phyloP scores from a whole-genome alignment of 1,139 yeast species.

The Sugiyamaella neomexicana region DNA sequence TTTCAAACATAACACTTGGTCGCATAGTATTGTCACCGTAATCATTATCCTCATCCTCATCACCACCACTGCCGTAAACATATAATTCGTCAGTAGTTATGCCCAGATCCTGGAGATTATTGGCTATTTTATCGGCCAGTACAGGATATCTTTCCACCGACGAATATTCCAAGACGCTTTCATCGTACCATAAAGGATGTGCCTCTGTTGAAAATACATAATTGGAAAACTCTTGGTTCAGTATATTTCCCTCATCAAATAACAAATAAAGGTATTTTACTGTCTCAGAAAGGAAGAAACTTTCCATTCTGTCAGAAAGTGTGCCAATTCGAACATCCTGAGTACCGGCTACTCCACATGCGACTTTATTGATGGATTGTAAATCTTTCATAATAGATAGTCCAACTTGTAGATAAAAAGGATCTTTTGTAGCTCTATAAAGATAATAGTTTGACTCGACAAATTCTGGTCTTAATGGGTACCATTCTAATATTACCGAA shows the following conservation, averaged over 20 bases:
- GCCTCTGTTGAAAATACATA: constrained; percentile 90
- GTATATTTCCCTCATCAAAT: constrained; percentile 65
- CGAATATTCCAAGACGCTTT: constrained; percentile 32
- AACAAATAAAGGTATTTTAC: constrained; percentile 77
- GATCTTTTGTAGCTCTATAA: constrained; percentile 83
- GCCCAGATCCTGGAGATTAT: constrained; percentile 3
- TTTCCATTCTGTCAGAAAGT: constrained; percentile 81
- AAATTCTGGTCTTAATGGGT: constrained; percentile 88
- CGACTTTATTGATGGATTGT: constrained; percentile 51
- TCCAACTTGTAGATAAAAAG: constrained; percentile 77
- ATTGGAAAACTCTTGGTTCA: constrained; percentile 55
- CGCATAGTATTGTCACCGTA: constrained; percentile 2
- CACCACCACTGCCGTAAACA: background rate
- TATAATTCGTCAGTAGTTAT: constrained; percentile 8
- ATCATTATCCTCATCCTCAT: constrained; percentile 4
- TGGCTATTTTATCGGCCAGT: constrained; percentile 19
- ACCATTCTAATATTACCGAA: constrained; percentile 67
- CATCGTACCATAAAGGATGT: constrained; percentile 76
- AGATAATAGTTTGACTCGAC: constrained; percentile 84
- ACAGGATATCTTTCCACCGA: constrained; percentile 24
- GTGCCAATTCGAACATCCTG: constrained; percentile 66
- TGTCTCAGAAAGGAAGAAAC: constrained; percentile 85
- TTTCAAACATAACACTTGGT: constrained; percentile 6
- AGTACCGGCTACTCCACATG: constrained; percentile 82
- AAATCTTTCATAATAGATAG: constrained; percentile 59